Percentiles rank a stretch among this genome's conserved stretches.
These are phyloP conservation scores for Diphasiastrum complanatum DNA, from an alignment of 83 land plant species.

Conservation along the genomic window DNA sequence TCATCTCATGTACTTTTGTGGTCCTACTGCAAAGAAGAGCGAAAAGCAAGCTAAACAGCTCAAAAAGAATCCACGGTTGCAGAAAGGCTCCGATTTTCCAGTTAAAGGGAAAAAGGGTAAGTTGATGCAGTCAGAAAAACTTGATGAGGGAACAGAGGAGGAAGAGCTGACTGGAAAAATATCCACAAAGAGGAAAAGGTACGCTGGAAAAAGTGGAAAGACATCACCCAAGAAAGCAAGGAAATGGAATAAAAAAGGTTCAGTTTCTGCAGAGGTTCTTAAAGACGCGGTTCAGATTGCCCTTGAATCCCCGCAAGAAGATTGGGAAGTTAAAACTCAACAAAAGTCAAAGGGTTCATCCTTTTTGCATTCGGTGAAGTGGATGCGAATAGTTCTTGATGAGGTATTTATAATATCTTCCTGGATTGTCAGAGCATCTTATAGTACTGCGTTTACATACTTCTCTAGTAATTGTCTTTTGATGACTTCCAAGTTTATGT, in stretches of 20 bases:
- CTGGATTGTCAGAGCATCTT: too few relatives aligned
- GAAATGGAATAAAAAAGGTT: neutral
- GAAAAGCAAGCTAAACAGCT: constrained; percentile 66
- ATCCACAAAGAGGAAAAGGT: too few relatives aligned
- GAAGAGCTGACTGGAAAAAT: too few relatives aligned
- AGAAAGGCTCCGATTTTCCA: neutral
- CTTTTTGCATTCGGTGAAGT: constrained; percentile 64
- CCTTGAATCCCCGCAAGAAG: neutral
- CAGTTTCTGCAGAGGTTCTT: too few relatives aligned
- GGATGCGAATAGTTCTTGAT: constrained; percentile 86
- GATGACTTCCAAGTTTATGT: too few relatives aligned
- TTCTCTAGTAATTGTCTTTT: too few relatives aligned
- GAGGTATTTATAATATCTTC: constrained; percentile 44
- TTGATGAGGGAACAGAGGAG: too few relatives aligned
- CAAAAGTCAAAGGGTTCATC: constrained; percentile 26
- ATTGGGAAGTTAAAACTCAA: neutral
- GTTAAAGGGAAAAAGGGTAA: neutral
- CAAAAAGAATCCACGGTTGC: constrained; percentile 20
- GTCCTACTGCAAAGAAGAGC: constrained; percentile 63
- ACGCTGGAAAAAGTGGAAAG: too few relatives aligned
- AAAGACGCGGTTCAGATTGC: neutral
- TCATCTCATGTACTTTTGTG: constrained; percentile 66
- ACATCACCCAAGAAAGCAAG: neutral
- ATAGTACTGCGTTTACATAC: too few relatives aligned
- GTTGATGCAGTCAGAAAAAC: neutral